phyloP scores from a whole-genome alignment of 2,329 filamentous ascomycete species.

The Colletotrichum musae region DNA sequence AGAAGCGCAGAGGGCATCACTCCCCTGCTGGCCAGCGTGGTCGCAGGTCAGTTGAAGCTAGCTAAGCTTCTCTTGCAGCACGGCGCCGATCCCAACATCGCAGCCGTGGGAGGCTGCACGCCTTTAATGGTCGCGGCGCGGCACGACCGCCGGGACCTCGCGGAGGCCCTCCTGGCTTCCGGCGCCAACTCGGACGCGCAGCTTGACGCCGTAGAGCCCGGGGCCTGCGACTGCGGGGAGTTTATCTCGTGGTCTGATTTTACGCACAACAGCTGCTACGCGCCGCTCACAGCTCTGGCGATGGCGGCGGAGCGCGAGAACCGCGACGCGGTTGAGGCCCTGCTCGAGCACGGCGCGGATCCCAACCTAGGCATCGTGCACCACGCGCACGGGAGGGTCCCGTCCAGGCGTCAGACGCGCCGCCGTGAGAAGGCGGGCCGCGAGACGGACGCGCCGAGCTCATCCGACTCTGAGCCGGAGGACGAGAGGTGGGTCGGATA shows the following conservation, averaged over 20 bases:
- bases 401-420: background rate
- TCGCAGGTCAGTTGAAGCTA: background rate
- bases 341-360: conserved; percentile 19
- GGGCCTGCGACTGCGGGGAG: background rate
- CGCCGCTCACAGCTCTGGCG: conserved; percentile 6
- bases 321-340: background rate
- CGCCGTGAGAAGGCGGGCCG: background rate
- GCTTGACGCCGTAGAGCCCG: background rate
- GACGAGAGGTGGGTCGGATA: conserved; percentile 7
- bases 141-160: background rate
- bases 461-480: conserved; percentile 5
- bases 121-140: conserved; percentile 8
- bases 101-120: conserved; percentile 1
- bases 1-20: conserved; percentile 8
- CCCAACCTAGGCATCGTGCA: conserved; percentile 13
- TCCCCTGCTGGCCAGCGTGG: background rate
- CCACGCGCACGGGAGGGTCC: conserved; percentile 10
- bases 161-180: conserved; percentile 4
- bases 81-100: conserved; percentile 5
- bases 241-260: background rate
- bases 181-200: conserved; percentile 7
- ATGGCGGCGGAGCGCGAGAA: conserved; percentile 8
- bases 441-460: background rate
- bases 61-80: background rate
- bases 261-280: background rate